Percentiles rank a stretch among this genome's conserved stretches.
phyloP scores from a whole-genome alignment of 1,284 basidiomycete species.

The Apiotrichum akiyoshidainum region DNA sequence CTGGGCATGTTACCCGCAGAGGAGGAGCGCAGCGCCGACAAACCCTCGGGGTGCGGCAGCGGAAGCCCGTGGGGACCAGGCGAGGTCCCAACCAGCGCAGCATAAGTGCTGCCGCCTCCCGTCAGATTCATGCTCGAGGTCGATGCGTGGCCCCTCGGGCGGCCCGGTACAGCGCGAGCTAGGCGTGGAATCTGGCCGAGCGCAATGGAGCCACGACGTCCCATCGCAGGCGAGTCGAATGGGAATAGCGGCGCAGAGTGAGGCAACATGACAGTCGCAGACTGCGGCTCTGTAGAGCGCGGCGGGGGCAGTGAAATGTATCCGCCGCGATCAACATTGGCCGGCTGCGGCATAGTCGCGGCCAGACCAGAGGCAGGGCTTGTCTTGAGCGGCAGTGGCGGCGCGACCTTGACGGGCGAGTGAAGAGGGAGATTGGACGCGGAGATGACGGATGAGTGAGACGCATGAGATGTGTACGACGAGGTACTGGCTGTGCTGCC shows the following conservation, averaged over 20 bases:
- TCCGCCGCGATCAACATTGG: not conserved
- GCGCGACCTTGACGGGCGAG: not conserved
- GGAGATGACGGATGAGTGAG: not conserved
- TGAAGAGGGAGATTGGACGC: not conserved
- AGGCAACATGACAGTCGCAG: not conserved
- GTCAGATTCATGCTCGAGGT: constrained; percentile 2
- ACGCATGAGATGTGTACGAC: not conserved
- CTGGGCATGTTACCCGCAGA: not conserved
- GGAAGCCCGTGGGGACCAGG: not conserved
- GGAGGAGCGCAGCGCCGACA: not conserved
- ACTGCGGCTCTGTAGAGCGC: not conserved
- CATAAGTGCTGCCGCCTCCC: not conserved
- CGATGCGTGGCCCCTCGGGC: constrained; percentile 9
- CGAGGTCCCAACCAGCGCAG: not conserved
- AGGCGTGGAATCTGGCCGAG: constrained; percentile 17
- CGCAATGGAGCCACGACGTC: constrained; percentile 18
- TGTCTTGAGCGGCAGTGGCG: not conserved
- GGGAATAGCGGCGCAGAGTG: not conserved
- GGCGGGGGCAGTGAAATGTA: not conserved
- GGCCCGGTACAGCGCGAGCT: constrained; percentile 4
- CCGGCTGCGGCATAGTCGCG: not conserved
- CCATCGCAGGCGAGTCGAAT: not conserved
- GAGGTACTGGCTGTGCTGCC: not conserved
- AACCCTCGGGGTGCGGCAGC: not conserved
- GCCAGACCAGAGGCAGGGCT: not conserved